phyloP scores from a whole-genome alignment of 2,329 filamentous ascomycete genomes.

The Sporothrix pallida region DNA sequence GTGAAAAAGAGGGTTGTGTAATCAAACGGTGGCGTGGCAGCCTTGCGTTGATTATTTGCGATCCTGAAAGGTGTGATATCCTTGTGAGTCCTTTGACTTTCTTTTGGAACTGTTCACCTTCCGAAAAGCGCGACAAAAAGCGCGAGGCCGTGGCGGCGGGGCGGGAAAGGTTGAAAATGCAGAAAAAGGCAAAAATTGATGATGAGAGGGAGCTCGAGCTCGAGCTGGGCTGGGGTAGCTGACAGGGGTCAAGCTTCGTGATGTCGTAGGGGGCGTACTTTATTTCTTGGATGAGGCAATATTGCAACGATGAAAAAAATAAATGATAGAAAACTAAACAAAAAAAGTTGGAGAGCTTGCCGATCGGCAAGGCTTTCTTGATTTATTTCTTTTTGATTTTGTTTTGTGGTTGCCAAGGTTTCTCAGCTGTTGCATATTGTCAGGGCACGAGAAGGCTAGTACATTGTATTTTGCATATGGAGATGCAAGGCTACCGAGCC shows the following conservation, averaged over 20 bases:
- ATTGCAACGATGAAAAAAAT: not conserved
- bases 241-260: not conserved
- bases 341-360: not conserved
- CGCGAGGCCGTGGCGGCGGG: not conserved
- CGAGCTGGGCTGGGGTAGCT: not conserved
- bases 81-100: not conserved
- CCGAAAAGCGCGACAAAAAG: conserved; percentile 23
- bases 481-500: conserved; percentile 16
- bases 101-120: conserved; percentile 4
- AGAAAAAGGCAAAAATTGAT: not conserved
- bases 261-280: conserved; percentile 7
- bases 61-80: not conserved
- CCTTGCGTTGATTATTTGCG: not conserved
- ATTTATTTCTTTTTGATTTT: not conserved
- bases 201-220: too few species aligned
- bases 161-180: too few species aligned
- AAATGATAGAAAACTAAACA: not conserved
- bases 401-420: not conserved
- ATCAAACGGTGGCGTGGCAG: conserved; percentile 22
- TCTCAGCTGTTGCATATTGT: not conserved
- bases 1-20: conserved; percentile 21
- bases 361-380: not conserved
- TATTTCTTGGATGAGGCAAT: conserved; percentile 11
- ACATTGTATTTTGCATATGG: not conserved
- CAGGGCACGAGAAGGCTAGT: conserved; percentile 6